Evolutionary conservation across 805 yeast genomes (phyloP), one percentile per base, ranked within the genome.

Genomic region (Monosporozyma yasuniensis): DNA sequence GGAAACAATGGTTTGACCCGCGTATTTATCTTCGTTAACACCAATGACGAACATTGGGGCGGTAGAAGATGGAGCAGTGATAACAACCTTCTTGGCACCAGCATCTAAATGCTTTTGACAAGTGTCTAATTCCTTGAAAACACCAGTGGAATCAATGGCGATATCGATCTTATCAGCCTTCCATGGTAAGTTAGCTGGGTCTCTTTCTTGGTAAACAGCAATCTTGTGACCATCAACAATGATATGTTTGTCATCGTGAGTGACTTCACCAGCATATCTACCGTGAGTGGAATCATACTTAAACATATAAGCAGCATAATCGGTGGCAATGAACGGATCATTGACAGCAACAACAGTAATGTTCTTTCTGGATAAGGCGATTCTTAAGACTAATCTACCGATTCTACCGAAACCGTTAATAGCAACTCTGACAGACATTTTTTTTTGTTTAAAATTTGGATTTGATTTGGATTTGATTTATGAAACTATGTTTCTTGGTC

Each of bases 241-340:
- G 57, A 80, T 66, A 63, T 66, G 60, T 58, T 72, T 71, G 60
- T 72, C 83, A 62, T 77, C 77, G 62, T 74, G 63, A 54, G 73
- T 58, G 50, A 81, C 84, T 61, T 73, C 78, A 66, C 85, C 85
- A 27, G 69, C 60, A 79, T 68, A 81, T 63, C 69, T 69, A 65
- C 85, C 84, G 72, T 81, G 86, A 52, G 84, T 81, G 54, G 85
- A 80, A 66, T 81, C 87, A 72, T 80, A 81, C 73, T 81, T 81
- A 79, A 81, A 80, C 83, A 80, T 78, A 76, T 81, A 81, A 52
- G 84, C 78, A 61, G 87, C 85, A 67, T 81, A 81, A 58, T 80
- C 85, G 53, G 80, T 73, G 54, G 78, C 75, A 68, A 80, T 80
- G 73, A 79, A 80, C 45, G 86, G 86, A 70, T 81, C 84, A 66